Conservation (phyloP, 2,329 filamentous ascomycete species). For the Paraphoma sp. region DNA sequence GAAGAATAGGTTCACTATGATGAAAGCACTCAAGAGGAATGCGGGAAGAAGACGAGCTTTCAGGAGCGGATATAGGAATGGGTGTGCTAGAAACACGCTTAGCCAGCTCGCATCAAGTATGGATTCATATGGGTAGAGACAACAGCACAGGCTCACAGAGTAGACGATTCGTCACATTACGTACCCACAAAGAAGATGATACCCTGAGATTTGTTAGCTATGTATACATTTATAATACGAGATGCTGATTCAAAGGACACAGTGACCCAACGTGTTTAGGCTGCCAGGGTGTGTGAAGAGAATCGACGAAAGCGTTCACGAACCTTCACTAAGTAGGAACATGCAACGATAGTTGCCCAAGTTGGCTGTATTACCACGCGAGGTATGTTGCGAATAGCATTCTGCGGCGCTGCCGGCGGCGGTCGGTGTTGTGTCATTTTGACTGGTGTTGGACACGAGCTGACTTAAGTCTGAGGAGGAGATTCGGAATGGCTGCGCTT, state of each 20-base stretch:
- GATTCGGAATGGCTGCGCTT: neutral
- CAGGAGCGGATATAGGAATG: constrained; percentile 83
- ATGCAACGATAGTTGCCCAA: constrained; percentile 32
- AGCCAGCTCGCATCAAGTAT: too few relatives aligned
- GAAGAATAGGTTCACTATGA: constrained; percentile 85
- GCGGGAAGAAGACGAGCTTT: constrained; percentile 79
- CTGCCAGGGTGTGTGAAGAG: too few relatives aligned
- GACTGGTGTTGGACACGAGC: constrained; percentile 15
- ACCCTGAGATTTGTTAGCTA: constrained; percentile 58
- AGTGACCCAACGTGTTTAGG: too few relatives aligned
- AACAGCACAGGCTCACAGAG: too few relatives aligned
- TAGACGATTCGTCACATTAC: neutral
- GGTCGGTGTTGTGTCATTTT: constrained; percentile 17
- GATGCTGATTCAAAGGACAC: too few relatives aligned
- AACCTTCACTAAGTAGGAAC: constrained; percentile 43
- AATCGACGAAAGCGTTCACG: neutral
- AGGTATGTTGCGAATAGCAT: constrained; percentile 26
- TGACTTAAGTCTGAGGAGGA: neutral
- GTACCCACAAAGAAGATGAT: constrained; percentile 75
- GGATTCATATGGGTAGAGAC: too few relatives aligned
- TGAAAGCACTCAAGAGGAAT: constrained; percentile 79
- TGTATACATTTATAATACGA: neutral
- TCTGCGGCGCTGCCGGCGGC: constrained; percentile 40
- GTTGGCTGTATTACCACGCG: constrained; percentile 38
- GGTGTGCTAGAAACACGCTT: constrained; percentile 57